Evolutionary conservation across 169 alveolate species (phyloP), one percentile per base, ranked within the genome.

Genomic region (Cyclospora cayetanensis): DNA sequence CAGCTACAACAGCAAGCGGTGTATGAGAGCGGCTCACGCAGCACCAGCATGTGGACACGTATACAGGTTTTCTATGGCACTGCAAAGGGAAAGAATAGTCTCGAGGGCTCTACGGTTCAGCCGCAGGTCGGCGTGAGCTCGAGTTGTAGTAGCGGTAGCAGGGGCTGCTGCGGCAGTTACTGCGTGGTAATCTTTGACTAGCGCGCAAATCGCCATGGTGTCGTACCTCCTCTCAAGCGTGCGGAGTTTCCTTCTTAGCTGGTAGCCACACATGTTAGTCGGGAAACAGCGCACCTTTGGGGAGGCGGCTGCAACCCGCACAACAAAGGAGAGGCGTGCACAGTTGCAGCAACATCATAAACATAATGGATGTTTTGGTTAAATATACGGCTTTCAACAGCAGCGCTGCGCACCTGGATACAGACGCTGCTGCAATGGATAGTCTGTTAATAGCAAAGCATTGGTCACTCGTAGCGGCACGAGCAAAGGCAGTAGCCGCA

Each of bases 381-480:
- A n/a, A n/a, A 77, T 37, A 22, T 77, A 46, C 52, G 52, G 88
- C 88, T 34, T 50, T 60, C 70, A 46, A 29, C 15, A 43, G 70
- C 27, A 70, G 31, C 43, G 88, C 50, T 70, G 39, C 43, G 84
- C 84, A 74, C 63, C 27, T 74, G n/a, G 85, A 53, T 39, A 60
- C 84, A 39, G 82, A 20, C 27, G 88, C 43, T 46, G 70, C 68
- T 25, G 66, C 88, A 77, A 50, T 22, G 70, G 46, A 42, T 20
- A 43, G 42, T 46, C 68, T 46, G 66, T 42, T 31, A 34, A 70
- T 46, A 77, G 88, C 88, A 18, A 5, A 42, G 35, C 50, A 46
- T 46, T 70, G n/a, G 70, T 77, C 70, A 42, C 31, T 46, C 22
- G 35, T 53, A 42, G 37, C 18, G 42, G 25, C 72, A 25, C 34